Evolutionary conservation across 2,329 filamentous ascomycete genomes (phyloP).

Genomic region (Trichoderma sp.): DNA sequence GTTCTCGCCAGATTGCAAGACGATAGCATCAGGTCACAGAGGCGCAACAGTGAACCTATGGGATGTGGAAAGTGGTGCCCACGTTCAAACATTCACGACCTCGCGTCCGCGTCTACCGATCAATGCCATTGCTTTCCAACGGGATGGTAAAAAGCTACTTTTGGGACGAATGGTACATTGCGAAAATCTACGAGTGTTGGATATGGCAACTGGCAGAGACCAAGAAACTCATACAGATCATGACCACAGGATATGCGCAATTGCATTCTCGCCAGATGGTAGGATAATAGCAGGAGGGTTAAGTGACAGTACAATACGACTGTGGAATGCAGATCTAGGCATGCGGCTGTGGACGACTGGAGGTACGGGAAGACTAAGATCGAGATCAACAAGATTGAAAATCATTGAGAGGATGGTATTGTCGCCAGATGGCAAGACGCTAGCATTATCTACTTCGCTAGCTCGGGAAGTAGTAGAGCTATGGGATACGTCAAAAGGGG

Average conservation of each 20-base stretch:
- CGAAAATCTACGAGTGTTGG: not conserved
- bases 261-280: not conserved
- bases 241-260: no score
- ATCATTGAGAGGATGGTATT: not conserved
- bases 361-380: accelerated
- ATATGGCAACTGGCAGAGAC: not conserved
- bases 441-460: not conserved
- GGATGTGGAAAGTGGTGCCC: not conserved
- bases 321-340: not conserved
- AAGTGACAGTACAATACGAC: accelerated
- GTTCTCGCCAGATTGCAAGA: not conserved
- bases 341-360: not conserved
- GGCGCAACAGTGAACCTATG: not conserved
- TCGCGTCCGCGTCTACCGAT: not conserved
- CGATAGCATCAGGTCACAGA: not conserved
- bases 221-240: not conserved
- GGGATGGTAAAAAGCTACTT: not conserved
- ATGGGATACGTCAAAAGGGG: not conserved
- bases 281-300: not conserved
- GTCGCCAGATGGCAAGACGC: not conserved
- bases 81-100: not conserved
- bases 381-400: no score
- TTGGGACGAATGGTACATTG: not conserved
- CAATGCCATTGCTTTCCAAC: not conserved
- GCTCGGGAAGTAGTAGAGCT: not conserved